Percentiles rank a stretch among this genome's conserved stretches.
These are phyloP conservation scores for Colletotrichum sp. DNA, from an alignment of 2,329 filamentous ascomycete genomes.

Conservation along the genomic window DNA sequence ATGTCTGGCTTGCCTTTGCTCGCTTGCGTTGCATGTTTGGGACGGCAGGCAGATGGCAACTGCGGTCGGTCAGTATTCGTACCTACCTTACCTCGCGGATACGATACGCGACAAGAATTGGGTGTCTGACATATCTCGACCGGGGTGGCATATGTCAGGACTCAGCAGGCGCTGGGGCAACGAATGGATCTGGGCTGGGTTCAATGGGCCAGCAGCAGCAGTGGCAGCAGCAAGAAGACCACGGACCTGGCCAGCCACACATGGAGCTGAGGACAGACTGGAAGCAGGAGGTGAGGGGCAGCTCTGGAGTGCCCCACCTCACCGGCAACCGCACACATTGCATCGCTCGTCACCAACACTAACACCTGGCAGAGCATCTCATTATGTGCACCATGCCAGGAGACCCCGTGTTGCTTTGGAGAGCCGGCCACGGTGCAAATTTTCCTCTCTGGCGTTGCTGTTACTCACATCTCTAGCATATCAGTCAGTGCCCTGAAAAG, in stretches of 20 bases:
- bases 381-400: not conserved
- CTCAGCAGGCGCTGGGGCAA: conserved; percentile 17
- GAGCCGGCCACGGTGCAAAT: not conserved
- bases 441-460: not conserved
- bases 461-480: not conserved
- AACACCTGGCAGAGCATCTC: not conserved
- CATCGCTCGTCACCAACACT: not conserved
- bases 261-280: conserved; percentile 1
- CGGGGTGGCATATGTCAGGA: not conserved
- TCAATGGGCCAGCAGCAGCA: not conserved
- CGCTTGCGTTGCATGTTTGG: not conserved
- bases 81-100: not conserved
- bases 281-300: conserved; percentile 17
- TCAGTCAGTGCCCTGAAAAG: not conserved
- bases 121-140: conserved; percentile 12
- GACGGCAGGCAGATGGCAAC: not conserved
- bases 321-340: conserved; percentile 8
- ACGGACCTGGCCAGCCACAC: conserved; percentile 1
- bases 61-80: not conserved
- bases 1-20: not conserved
- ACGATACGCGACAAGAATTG: not conserved
- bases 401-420: not conserved
- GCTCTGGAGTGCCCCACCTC: conserved; percentile 9
- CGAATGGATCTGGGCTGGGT: conserved; percentile 7
- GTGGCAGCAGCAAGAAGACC: not conserved